Evolutionary conservation across 768 basidiomycete genomes (phyloP), one percentile per base, ranked within the genome.

Genomic region (Suillus spraguei): DNA sequence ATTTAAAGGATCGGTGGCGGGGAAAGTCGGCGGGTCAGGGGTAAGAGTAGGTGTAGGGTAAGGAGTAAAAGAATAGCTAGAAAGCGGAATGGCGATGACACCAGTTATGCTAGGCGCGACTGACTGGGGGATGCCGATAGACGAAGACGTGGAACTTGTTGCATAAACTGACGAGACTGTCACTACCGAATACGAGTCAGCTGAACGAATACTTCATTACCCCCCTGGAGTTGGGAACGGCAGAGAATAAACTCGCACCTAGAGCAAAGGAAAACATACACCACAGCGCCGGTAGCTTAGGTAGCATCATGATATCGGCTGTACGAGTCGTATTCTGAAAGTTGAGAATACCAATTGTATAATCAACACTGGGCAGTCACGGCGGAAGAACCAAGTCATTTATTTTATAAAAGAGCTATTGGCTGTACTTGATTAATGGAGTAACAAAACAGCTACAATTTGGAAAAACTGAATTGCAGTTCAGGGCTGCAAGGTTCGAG

Each of bases 1-100:
- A 22, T 76, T 74, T 17, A 68, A 75, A 1, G 87, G 87, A 62
- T 85, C 80, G 10, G 80, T 79, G 7, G 77, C 73, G 20, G 83
- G 82, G 66, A 81, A 88, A 6, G 83, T 76, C 5, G 79, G 80
- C 1, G 81, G 77, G 56, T 83, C 72, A 5, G 88, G 79, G 8
- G 75, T 63, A 61, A 82, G 81, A 1, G 83, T 80, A 13, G 88
- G 86, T 14, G 81, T 77, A 5, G 87, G 85, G 78, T 85, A 87
- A 2, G 85, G 81, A 33, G 80, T 73, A 76, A 89, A 88, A 0
- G 79, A 59, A 64, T 77, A 74, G 3, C 71, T 65, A 4, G 75
- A 69, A 61, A 79, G 73, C n/a, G 78, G 77, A 22, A 79, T 59
- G 20, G 74, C 74, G 46, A 73, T 65, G 20, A 60, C 62, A 17